Evolutionary conservation across 495 filamentous ascomycete genomes (phyloP), one percentile per base, ranked within the genome.

Genomic region (Penicillium canescens): DNA sequence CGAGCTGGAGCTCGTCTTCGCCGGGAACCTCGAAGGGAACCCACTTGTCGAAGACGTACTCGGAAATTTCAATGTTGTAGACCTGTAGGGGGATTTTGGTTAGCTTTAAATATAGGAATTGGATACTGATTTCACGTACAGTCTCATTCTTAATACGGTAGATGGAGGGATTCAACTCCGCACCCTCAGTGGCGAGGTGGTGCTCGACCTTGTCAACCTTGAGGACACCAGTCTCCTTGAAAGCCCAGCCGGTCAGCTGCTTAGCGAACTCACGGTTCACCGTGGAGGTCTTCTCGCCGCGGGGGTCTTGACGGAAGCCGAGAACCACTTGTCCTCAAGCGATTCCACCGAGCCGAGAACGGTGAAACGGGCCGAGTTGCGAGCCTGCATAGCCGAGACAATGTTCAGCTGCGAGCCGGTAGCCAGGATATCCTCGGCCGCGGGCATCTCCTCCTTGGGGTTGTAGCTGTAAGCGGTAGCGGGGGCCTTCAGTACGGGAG

Each of bases 141-240:
- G 96, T 91, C 65, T 96, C 87, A 76, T 94, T 96, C 81, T 98
- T 98, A 65, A 98, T 86, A 46, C 94, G 84, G 74, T 98, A 98
- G 62, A 98, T 96, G 38, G 70, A 83, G 24, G 94, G 92, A 73
- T 96, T 96, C 50, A 84, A 45, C 44, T 82, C 79, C 31, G 73
- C 72, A 42, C 60, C 72, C 44, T 73, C 65, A 45, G 75, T 72
- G 54, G 76, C 77, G 39, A 94, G 78, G 64, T 88, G 83, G 72
- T 98, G 94, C 68, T 87, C 82, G 47, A 97, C 81, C 66, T 83
- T 85, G 55, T 88, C 88, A 52, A 96, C 91, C 61, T 89, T 87
- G 56, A 98, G 72, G 10, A 98, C 90, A 58, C 94, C 94, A 49
- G 82, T 82, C 74, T 98, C 94, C 73, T 93, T 86, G 79, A 98